phyloP scores from a whole-genome alignment of 176 grass and related monocot species.

The Avena atlantica region DNA sequence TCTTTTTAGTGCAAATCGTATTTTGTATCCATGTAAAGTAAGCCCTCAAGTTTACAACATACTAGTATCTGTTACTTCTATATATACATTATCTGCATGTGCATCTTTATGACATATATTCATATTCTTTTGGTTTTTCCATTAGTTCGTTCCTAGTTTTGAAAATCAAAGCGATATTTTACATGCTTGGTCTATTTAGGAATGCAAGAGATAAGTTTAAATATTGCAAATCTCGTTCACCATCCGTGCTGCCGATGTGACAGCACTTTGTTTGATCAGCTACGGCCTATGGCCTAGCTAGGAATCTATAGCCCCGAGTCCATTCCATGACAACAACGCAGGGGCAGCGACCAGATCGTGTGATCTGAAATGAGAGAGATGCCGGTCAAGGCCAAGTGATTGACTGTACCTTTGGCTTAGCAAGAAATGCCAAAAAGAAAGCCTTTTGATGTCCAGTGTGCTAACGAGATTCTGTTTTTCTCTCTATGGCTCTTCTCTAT shows the following conservation, averaged over 20 bases:
- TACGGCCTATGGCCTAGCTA: background rate
- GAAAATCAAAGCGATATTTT: background rate
- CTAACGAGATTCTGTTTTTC: no score
- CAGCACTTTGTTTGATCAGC: background rate
- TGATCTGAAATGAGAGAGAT: conserved; percentile 29
- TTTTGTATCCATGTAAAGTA: no score
- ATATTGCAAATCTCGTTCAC: background rate
- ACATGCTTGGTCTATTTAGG: background rate
- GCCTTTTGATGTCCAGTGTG: no score
- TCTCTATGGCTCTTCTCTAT: no score
- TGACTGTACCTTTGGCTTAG: conserved; percentile 54
- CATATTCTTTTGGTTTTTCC: background rate
- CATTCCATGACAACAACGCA: background rate
- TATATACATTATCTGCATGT: no score
- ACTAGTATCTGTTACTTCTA: no score
- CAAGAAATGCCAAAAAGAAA: conserved; percentile 1
- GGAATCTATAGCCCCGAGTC: background rate
- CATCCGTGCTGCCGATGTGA: conserved; percentile 10
- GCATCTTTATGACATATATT: no score
- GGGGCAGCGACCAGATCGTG: background rate
- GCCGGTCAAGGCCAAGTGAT: conserved; percentile 30
- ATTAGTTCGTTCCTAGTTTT: background rate
- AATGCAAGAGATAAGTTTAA: background rate
- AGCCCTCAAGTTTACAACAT: no score
- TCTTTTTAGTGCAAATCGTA: no score